Evolutionary conservation across 805 yeast species (phyloP).

Genomic region (Metschnikowia hibisci): DNA sequence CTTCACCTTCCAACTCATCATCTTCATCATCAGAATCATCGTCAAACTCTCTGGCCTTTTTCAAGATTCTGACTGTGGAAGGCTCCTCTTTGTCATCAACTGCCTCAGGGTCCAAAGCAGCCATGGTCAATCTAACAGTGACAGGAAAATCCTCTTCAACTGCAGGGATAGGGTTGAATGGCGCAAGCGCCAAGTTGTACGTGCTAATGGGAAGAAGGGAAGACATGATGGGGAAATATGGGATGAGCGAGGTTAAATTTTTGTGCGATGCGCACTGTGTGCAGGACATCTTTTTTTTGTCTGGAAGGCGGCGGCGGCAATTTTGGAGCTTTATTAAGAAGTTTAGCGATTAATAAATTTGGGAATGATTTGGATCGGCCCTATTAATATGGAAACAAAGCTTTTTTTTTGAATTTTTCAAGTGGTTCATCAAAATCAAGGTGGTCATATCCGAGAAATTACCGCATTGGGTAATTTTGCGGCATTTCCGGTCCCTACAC

Average conservation of each 20-base stretch:
- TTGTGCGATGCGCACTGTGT: background rate
- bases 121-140: constrained; percentile 87
- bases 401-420: no score
- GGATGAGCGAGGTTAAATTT: constrained; percentile 3
- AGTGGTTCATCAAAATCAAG: no score
- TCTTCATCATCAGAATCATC: constrained; percentile 43
- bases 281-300: background rate
- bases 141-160: constrained; percentile 83
- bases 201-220: constrained; percentile 79
- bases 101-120: constrained; percentile 90
- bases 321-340: no score
- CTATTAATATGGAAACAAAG: no score
- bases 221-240: constrained; percentile 45
- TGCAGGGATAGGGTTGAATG: constrained; percentile 85
- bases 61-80: constrained; percentile 83
- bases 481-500: background rate
- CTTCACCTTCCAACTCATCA: constrained; percentile 20
- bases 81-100: constrained; percentile 79
- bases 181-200: constrained; percentile 78
- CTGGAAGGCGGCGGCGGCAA: no score
- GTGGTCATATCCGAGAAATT: no score
- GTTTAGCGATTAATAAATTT: no score
- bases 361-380: no score
- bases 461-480: no score
- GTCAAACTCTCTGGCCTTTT: constrained; percentile 49